Evolutionary conservation across 2,329 filamentous ascomycete genomes (phyloP), one percentile per base, ranked within the genome.

Genomic region (Graphilbum fragrans): DNA sequence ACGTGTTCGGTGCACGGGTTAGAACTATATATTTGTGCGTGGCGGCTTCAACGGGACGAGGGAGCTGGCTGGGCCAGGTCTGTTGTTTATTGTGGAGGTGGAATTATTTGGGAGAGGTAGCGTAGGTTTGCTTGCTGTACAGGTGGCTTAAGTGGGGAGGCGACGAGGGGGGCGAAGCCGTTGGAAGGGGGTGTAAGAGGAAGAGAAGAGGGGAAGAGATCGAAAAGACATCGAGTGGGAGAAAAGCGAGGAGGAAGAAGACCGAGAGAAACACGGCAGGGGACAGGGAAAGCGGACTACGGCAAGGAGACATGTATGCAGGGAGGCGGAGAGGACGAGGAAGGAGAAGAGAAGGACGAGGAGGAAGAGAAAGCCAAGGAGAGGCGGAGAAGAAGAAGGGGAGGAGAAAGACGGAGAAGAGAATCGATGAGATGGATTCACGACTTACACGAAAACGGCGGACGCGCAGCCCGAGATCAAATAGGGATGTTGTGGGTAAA

Each of bases 251-350:
- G 27, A 25, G 5, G 7, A 16, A 22, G n/a, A 35, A 32, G 23
- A 27, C 31, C 21, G 27, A 14, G 32, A 33, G 22, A 34, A 35
- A 19, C 31, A 38, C 29, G 22, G 23, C 37, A 32, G 20, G 14
- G 18, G 31, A 19, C 22, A 21, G n/a, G 34, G 39, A 35, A 18
- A 37, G 47, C 49, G 49, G 52, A 48, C 38, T 46, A 44, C 49
- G 51, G 55, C 50, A 53, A 48, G 39, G 51, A 49, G 47, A 47
- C 52, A 51, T 50, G 53, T 50, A 21, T 16, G 19, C 31, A 35
- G 23, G 3, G 23, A 21, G 21, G 27, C n/a, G 5, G 22, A 34
- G 16, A 8, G 29, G 21, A 31, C n/a, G 5, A 20, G 19, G 16
- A 8, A 16, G 38, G 32, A 32, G 41, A 14, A 18, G 33, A 29